Evolutionary conservation across 176 grass and related monocot species (phyloP).

Genomic region (Oryza officinalis): DNA sequence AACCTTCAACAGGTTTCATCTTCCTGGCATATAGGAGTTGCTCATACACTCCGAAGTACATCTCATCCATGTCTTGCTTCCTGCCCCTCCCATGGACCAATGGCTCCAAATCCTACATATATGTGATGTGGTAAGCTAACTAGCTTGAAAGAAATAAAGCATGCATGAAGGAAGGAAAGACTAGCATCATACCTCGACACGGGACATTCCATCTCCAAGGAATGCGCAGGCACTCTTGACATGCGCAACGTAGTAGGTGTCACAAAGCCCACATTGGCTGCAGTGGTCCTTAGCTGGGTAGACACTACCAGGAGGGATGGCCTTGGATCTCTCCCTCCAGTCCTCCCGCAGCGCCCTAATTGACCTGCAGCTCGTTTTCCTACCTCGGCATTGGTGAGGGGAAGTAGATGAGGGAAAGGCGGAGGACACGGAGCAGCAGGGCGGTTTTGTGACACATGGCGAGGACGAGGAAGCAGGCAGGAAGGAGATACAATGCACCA

Average conservation of each 20-base stretch:
- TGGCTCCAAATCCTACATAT: conserved; percentile 70
- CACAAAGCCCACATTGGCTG: conserved; percentile 86
- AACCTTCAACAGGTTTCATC: conserved; percentile 78
- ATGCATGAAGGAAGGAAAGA: not conserved
- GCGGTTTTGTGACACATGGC: not conserved
- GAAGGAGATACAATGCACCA: not conserved
- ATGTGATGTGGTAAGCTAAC: not conserved
- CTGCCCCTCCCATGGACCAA: conserved; percentile 77
- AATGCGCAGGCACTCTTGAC: conserved; percentile 87
- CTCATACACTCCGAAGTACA: conserved; percentile 84
- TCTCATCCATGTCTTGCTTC: conserved; percentile 63
- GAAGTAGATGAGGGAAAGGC: not conserved
- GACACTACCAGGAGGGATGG: conserved; percentile 75
- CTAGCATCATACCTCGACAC: conserved; percentile 62
- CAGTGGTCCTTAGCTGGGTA: conserved; percentile 98
- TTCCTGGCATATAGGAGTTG: conserved; percentile 88
- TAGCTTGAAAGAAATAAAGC: not conserved
- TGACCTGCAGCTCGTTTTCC: not conserved
- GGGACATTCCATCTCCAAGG: conserved; percentile 92
- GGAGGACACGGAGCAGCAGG: not conserved
- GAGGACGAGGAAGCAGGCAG: not conserved
- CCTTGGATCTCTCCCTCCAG: conserved; percentile 75
- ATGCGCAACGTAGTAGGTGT: conserved; percentile 95
- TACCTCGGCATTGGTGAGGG: not conserved
- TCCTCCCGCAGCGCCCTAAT: conserved; percentile 56